These are phyloP conservation scores for Fusarium sp. DNA, from an alignment of 2,329 filamentous ascomycete species.

Conservation along the genomic window DNA sequence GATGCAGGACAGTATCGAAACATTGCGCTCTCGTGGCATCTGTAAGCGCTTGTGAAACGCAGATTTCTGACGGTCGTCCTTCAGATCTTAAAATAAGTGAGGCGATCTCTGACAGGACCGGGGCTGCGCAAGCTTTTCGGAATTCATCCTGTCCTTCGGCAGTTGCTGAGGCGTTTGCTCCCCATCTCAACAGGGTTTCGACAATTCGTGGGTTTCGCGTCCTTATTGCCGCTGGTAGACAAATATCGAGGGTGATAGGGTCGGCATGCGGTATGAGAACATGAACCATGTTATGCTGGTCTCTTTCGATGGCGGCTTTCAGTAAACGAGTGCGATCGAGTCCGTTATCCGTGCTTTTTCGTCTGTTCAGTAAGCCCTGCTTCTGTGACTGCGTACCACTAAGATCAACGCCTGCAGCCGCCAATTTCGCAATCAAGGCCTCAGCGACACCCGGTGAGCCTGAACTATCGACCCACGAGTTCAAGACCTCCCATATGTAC, in stretches of 20 bases:
- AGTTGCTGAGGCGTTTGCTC: conserved; percentile 61
- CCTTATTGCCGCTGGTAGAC: conserved; percentile 62
- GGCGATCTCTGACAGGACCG: conserved; percentile 60
- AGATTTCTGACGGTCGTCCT: conserved; percentile 57
- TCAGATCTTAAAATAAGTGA: conserved; percentile 63
- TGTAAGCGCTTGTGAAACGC: conserved; percentile 63
- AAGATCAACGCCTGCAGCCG: conserved; percentile 62
- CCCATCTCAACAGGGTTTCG: conserved; percentile 63
- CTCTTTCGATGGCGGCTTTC: conserved; percentile 62
- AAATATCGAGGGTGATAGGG: conserved; percentile 60
- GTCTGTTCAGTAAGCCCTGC: conserved; percentile 60
- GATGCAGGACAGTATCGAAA: conserved; percentile 61
- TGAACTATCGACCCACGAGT: conserved; percentile 60
- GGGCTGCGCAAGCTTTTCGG: conserved; percentile 61
- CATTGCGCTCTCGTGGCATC: conserved; percentile 64
- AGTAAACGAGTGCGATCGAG: conserved; percentile 63
- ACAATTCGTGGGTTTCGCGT: conserved; percentile 58
- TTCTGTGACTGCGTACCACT: conserved; percentile 62
- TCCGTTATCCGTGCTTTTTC: conserved; percentile 62
- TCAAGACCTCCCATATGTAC: conserved; percentile 65
- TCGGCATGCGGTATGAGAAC: conserved; percentile 67
- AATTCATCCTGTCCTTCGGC: conserved; percentile 66
- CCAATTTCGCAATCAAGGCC: conserved; percentile 64
- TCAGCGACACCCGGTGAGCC: conserved; percentile 68
- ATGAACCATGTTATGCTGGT: conserved; percentile 64